Evolutionary conservation across 2,329 filamentous ascomycete genomes (phyloP).

Genomic region (Neonectria hederae): DNA sequence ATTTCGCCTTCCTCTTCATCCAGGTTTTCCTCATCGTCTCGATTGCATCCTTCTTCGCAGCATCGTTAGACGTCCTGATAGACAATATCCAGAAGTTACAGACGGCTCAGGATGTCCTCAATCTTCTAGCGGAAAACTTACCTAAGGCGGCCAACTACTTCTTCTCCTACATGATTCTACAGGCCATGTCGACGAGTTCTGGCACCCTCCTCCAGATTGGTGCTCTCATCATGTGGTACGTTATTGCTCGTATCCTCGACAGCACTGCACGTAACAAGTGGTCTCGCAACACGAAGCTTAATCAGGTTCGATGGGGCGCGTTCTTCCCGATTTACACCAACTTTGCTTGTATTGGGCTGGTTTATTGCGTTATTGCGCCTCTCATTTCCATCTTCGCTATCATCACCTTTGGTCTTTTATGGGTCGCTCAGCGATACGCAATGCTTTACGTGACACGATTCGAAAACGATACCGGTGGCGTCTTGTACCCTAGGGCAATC

Average conservation of each 20-base stretch:
- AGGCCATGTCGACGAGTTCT: constrained; percentile 89
- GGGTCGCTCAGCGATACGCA: constrained; percentile 96
- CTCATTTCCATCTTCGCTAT: constrained; percentile 93
- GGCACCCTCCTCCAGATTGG: constrained; percentile 86
- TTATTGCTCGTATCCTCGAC: constrained; percentile 83
- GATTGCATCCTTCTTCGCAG: constrained; percentile 76
- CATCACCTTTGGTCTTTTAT: constrained; percentile 89
- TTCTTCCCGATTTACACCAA: constrained; percentile 98
- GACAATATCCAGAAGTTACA: constrained; percentile 54
- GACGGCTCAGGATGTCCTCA: constrained; percentile 73
- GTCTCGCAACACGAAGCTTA: constrained; percentile 80
- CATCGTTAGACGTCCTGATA: constrained; percentile 71
- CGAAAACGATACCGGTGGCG: constrained; percentile 87
- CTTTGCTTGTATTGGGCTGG: constrained; percentile 88
- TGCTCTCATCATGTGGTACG: constrained; percentile 81
- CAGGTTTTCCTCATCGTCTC: constrained; percentile 95
- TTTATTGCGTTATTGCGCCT: constrained; percentile 90
- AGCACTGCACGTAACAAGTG: constrained; percentile 86
- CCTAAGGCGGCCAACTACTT: constrained; percentile 95
- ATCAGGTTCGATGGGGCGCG: constrained; percentile 85
- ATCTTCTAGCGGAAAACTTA: constrained; percentile 78
- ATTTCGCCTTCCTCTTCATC: constrained; percentile 93
- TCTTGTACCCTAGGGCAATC: constrained; percentile 90
- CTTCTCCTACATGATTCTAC: constrained; percentile 97
- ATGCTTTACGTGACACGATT: constrained; percentile 95